Percentiles rank a stretch among this genome's conserved stretches.
Evolutionary conservation across 2,329 filamentous ascomycete species (phyloP).

Genomic region (Pseudogymnoascus sp.): DNA sequence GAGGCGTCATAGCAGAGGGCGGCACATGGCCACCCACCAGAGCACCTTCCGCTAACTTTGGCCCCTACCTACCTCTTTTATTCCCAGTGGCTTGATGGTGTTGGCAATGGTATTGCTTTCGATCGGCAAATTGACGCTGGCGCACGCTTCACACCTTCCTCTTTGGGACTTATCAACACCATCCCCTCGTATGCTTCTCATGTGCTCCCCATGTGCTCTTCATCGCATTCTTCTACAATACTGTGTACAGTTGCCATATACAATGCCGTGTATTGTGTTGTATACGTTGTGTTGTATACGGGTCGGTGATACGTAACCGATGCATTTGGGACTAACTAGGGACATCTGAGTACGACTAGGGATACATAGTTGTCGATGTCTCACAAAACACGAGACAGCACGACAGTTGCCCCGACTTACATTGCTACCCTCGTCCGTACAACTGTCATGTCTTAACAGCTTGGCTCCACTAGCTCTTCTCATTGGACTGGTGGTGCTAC

Average conservation of each 20-base stretch:
- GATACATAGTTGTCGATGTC: background rate
- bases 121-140: background rate
- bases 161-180: background rate
- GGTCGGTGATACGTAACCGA: background rate
- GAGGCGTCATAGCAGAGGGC: background rate
- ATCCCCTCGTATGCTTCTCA: background rate
- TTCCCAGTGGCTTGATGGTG: background rate
- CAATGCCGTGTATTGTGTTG: background rate
- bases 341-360: background rate
- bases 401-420: background rate
- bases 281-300: background rate
- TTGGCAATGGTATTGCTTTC: background rate
- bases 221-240: background rate
- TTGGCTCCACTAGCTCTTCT: background rate
- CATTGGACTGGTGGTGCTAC: background rate
- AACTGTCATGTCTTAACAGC: background rate
- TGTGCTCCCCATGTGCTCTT: background rate
- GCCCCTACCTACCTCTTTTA: background rate
- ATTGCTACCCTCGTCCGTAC: background rate
- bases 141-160: background rate
- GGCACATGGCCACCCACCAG: background rate
- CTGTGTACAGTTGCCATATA: background rate
- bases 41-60: background rate
- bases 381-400: background rate
- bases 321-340: background rate